A percentile compares a stretch with the other conserved stretches of the same genome.
These are phyloP conservation scores for Tetramitus jugosus DNA, from an alignment of 208 protist species.

Conservation along the genomic window DNA sequence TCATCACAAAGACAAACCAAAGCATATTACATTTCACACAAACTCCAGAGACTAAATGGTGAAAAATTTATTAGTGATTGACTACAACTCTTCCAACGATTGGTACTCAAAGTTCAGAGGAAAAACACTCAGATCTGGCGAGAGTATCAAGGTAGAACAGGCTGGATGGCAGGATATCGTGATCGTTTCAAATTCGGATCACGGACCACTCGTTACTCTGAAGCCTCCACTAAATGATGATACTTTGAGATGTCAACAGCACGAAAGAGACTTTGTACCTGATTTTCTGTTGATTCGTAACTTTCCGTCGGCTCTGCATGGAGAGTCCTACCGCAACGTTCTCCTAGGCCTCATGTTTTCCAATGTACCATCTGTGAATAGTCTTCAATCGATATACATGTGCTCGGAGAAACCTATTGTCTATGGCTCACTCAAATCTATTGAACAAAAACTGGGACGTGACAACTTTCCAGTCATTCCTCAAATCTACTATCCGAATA, in stretches of 20 bases:
- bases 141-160: constrained; percentile 8
- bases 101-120: not conserved
- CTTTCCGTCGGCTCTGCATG: constrained; percentile 7
- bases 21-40: too few relatives aligned
- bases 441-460: constrained; percentile 27
- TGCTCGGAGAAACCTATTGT: constrained; percentile 29
- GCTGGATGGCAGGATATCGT: constrained; percentile 6
- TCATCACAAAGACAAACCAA: too few relatives aligned
- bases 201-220: not conserved
- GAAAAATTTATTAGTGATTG: constrained; percentile 17
- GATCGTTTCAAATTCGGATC: not conserved
- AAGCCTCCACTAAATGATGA: not conserved
- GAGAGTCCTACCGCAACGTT: not conserved
- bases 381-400: constrained; percentile 27
- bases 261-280: not conserved
- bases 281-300: constrained; percentile 22
- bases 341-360: constrained; percentile 16
- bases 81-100: not conserved
- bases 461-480: constrained; percentile 30
- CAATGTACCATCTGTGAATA: constrained; percentile 31
- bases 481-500: constrained; percentile 27
- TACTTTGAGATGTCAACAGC: not conserved
- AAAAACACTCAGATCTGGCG: not conserved
- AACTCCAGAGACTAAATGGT: too few relatives aligned
- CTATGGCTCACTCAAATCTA: constrained; percentile 16